Conservation (phyloP, 164 flowering plant genomes). For the Piper longum region DNA sequence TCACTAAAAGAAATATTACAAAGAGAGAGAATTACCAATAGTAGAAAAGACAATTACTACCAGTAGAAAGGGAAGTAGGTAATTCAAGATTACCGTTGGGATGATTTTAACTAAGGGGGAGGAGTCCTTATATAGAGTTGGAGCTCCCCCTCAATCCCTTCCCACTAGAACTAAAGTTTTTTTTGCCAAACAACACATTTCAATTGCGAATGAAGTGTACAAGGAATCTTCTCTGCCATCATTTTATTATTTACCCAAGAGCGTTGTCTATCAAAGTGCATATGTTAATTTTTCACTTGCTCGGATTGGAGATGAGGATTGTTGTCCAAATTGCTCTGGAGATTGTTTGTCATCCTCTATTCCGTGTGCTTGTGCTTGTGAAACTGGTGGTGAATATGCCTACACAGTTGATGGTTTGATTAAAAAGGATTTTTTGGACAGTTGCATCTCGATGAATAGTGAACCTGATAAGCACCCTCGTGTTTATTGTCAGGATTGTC, state of each 20-base stretch:
- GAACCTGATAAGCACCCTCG: constrained; percentile 26
- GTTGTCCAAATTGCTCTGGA: constrained; percentile 62
- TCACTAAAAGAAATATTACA: too few species aligned
- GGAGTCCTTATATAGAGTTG: too few species aligned
- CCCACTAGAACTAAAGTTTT: too few species aligned
- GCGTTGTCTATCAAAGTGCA: constrained; percentile 24
- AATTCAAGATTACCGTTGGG: too few species aligned
- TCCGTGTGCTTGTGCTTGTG: constrained; percentile 91
- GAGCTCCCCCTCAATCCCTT: too few species aligned
- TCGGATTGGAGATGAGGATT: constrained; percentile 57
- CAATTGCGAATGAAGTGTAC: constrained; percentile 26
- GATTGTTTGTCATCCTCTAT: constrained; percentile 51
- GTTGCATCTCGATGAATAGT: constrained; percentile 29
- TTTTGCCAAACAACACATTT: too few species aligned
- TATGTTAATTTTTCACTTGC: constrained; percentile 33
- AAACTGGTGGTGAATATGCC: constrained; percentile 85
- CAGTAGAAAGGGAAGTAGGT: too few species aligned
- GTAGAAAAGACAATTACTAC: too few species aligned
- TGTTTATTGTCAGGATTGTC: constrained; percentile 55
- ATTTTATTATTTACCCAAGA: constrained; percentile 31
- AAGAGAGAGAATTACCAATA: too few species aligned
- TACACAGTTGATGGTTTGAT: constrained; percentile 57
- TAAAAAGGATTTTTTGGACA: constrained; percentile 40
- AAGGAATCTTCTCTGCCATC: constrained; percentile 18
- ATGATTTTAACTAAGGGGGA: too few species aligned